phyloP scores from a whole-genome alignment of 768 basidiomycete species.

The Lentinus tigrinus region DNA sequence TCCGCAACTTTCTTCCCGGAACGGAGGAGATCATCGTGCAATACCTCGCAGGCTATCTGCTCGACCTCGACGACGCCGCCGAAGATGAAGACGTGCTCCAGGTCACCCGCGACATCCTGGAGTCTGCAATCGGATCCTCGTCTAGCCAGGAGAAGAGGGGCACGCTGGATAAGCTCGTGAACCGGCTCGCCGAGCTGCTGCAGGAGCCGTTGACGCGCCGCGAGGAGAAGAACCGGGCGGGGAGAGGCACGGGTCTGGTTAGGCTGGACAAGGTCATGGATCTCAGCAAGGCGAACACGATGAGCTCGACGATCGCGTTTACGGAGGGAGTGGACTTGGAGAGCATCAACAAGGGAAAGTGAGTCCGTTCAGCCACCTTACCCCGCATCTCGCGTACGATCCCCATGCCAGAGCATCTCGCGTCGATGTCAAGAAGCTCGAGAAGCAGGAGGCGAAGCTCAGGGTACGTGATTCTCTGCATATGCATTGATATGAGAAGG shows the following conservation, averaged over 20 bases:
- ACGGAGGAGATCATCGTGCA: conserved; percentile 85
- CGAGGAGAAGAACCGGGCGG: conserved; percentile 50
- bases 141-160: conserved; percentile 33
- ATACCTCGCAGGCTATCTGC: conserved; percentile 83
- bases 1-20: conserved; percentile 65
- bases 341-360: conserved; percentile 95
- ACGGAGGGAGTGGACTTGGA: conserved; percentile 86
- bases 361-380: conserved; percentile 28
- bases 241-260: conserved; percentile 53
- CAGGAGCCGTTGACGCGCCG: conserved; percentile 63
- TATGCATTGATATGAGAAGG: background rate
- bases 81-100: conserved; percentile 87
- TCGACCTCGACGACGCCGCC: conserved; percentile 85
- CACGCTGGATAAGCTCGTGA: conserved; percentile 66
- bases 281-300: conserved; percentile 74
- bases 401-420: conserved; percentile 64
- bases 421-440: conserved; percentile 93
- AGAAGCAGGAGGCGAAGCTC: conserved; percentile 96
- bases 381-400: background rate
- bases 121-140: conserved; percentile 62
- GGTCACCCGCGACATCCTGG: conserved; percentile 69
- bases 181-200: conserved; percentile 57
- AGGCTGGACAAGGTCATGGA: conserved; percentile 87
- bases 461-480: conserved; percentile 44
- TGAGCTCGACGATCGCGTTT: conserved; percentile 79